Evolutionary conservation across 768 basidiomycete species (phyloP), one percentile per base, ranked within the genome.

Genomic region (Naganishia onofrii): DNA sequence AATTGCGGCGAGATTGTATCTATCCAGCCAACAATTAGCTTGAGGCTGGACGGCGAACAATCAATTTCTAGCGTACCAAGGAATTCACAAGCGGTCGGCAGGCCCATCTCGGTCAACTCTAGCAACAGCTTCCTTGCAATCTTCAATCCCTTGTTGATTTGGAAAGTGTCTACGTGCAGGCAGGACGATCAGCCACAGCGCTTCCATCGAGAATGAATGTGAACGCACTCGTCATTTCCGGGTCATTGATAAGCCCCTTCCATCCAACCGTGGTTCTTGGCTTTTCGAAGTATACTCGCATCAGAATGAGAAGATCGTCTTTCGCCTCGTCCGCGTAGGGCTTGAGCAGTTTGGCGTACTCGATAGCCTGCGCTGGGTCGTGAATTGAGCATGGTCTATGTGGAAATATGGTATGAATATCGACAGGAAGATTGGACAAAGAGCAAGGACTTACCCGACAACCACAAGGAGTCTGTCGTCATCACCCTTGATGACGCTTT

Each of bases 221-320:
- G 3, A n/a, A 26, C 48, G 3, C n/a, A 51, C 48, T 51, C 13
- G 48, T 51, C 60, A 63, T 63, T 23, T 31, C 38, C n/a, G 60
- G 60, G 23, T 63, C 60, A 44, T 85, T 84, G 78, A 84, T 83
- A 29, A 84, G 75, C 46, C 95, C 96, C 83, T 99, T 97, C 83
- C 83, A 97, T 75, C 94, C 94, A 57, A 97, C 93, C 1, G 93
- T 98, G 32, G 95, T 98, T 69, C 95, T 86, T 0, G 93, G 96
- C 88, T 97, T 95, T 87, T 95, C 79, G 72, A 91, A 97, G 86
- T 98, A 98, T 68, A 92, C 89, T 51, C 96, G 87, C 96, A 99
- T 99, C 81, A 98, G 83, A 78, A 99, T 90, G 76, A 90, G 84
- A 60, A 99, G 84, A 75, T 93, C 82, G 1, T 81, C 80, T 23